Conservation (phyloP, 75 land plant species). For the Cupressus sempervirens region DNA sequence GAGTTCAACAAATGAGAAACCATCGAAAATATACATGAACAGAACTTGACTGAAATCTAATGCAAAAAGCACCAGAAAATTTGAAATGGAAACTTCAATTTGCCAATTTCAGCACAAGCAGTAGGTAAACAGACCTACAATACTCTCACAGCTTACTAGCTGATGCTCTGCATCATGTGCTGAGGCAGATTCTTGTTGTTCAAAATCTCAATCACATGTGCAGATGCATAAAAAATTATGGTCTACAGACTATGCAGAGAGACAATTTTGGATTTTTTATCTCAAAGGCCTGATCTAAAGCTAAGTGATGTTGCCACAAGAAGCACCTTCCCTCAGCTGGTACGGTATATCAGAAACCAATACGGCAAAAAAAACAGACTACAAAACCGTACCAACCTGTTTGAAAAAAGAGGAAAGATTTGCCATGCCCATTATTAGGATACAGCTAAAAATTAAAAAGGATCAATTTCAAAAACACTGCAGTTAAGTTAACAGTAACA, state of each 20-base stretch:
- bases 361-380: too few relatives aligned
- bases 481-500: too few relatives aligned
- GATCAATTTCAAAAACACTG: too few relatives aligned
- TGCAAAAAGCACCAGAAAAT: not conserved
- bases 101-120: not conserved
- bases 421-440: too few relatives aligned
- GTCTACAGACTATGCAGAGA: not conserved
- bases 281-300: not conserved
- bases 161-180: not conserved
- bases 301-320: not conserved
- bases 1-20: not conserved
- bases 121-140: not conserved
- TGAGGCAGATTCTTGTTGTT: not conserved
- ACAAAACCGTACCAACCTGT: too few relatives aligned
- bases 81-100: not conserved
- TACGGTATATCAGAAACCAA: too few relatives aligned
- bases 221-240: not conserved
- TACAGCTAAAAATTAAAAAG: too few relatives aligned
- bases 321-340: too few relatives aligned
- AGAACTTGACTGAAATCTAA: not conserved
- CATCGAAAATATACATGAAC: not conserved
- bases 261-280: not conserved
- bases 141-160: not conserved
- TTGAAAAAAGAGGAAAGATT: too few relatives aligned
- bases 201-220: not conserved